phyloP scores from a whole-genome alignment of 768 basidiomycete genomes.

The Mycena filopes region DNA sequence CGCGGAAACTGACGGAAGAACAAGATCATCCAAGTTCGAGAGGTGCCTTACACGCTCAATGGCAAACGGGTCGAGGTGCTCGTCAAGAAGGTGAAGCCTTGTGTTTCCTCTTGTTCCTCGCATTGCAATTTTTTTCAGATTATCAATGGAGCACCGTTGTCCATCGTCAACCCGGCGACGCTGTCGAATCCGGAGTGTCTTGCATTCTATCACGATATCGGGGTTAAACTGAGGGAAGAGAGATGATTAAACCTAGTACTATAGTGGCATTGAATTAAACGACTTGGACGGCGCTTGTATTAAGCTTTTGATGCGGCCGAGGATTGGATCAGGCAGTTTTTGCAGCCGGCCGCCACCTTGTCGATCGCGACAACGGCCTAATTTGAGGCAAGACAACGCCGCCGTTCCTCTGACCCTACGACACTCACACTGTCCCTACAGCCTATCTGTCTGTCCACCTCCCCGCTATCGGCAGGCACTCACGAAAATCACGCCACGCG shows the following conservation, averaged over 20 bases:
- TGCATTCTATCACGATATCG: slow-evolving; percentile 66
- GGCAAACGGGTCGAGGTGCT: slow-evolving; percentile 85
- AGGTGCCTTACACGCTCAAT: slow-evolving; percentile 84
- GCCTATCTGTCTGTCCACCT: slow-evolving; percentile 24
- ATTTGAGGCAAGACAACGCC: slow-evolving; percentile 18
- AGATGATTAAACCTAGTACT: not conserved
- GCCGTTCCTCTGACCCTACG: not conserved
- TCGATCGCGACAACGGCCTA: slow-evolving; percentile 8
- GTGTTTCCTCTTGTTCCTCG: not conserved
- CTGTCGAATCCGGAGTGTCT: slow-evolving; percentile 81
- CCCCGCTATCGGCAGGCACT: slow-evolving; percentile 29
- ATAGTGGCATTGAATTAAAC: slow-evolving; percentile 59
- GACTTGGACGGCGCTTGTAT: slow-evolving; percentile 21
- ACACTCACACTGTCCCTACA: slow-evolving; percentile 13
- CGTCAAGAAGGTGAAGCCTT: slow-evolving; percentile 70
- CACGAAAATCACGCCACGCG: slow-evolving; percentile 32
- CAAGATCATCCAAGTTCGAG: slow-evolving; percentile 74
- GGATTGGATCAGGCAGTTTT: slow-evolving; percentile 8
- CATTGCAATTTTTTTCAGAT: slow-evolving; percentile 56
- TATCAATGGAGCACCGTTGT: slow-evolving; percentile 79
- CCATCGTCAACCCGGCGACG: slow-evolving; percentile 76
- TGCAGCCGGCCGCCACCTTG: not conserved
- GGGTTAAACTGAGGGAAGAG: slow-evolving; percentile 42
- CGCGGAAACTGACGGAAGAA: slow-evolving; percentile 25
- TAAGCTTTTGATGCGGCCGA: slow-evolving; percentile 15